Evolutionary conservation across 176 grass and related monocot genomes (phyloP).

Genomic region (Pharus latifolius): DNA sequence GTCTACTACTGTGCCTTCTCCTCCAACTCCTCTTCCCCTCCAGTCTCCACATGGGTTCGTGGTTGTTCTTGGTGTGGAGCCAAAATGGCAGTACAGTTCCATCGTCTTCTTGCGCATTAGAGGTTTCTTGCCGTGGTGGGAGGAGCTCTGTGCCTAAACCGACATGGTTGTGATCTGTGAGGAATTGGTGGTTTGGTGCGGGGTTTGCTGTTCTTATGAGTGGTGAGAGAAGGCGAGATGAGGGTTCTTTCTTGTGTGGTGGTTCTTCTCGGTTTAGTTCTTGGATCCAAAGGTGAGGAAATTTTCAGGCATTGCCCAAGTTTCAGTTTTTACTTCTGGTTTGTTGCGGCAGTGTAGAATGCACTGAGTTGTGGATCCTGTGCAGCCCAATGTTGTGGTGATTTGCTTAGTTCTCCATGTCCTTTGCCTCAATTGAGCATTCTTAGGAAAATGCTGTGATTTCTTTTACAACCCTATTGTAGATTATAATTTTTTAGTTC

Average conservation of each 20-base stretch:
- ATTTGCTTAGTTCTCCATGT: neutral
- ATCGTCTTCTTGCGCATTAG: neutral
- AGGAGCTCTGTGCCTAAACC: neutral
- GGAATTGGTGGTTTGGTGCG: neutral
- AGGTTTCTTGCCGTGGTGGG: conserved; percentile 1
- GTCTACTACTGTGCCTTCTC: neutral
- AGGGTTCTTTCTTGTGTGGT: conserved; percentile 5
- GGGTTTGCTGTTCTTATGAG: neutral
- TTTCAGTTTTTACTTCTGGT: neutral
- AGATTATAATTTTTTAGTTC: neutral
- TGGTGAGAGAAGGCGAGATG: conserved; percentile 14
- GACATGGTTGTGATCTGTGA: conserved; percentile 15
- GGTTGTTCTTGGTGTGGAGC: conserved; percentile 16
- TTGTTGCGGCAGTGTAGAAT: neutral
- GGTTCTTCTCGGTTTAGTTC: conserved; percentile 32
- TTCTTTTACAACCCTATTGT: neutral
- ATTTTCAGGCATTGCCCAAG: neutral
- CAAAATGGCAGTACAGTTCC: conserved; percentile 20
- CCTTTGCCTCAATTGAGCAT: neutral
- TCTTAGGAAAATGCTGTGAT: neutral
- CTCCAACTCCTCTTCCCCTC: neutral
- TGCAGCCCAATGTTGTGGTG: neutral
- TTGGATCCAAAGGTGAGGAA: conserved; percentile 61
- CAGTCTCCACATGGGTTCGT: neutral
- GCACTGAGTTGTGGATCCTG: neutral